These are phyloP conservation scores for Spergularia marina DNA, from an alignment of 148 eudicot species.

Conservation along the genomic window DNA sequence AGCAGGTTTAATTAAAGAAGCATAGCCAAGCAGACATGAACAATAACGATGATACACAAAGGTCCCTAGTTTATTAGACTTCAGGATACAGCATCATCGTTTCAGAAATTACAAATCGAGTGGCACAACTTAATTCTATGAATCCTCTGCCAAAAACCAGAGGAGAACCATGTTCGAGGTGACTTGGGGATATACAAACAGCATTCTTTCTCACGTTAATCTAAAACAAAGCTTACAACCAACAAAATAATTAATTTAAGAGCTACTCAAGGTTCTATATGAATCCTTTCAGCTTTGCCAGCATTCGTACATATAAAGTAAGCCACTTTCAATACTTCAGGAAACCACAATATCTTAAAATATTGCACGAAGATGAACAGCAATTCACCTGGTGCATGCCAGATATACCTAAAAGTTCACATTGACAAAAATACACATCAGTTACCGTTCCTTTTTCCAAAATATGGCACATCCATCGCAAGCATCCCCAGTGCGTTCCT, in stretches of 20 bases:
- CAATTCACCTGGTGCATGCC: background rate
- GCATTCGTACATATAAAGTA: too few relatives aligned
- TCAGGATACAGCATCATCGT: too few relatives aligned
- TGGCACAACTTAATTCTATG: background rate
- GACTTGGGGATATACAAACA: background rate
- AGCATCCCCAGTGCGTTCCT: slow-evolving; percentile 88
- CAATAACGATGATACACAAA: background rate
- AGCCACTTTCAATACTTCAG: too few relatives aligned
- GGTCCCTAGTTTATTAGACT: background rate
- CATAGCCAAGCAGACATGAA: background rate
- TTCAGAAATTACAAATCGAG: too few relatives aligned
- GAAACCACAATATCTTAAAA: too few relatives aligned
- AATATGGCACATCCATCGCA: slow-evolving; percentile 90
- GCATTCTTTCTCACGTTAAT: background rate
- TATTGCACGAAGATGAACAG: background rate
- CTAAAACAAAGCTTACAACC: background rate
- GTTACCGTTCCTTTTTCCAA: slow-evolving; percentile 75
- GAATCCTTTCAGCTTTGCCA: too few relatives aligned
- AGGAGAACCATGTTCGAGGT: background rate
- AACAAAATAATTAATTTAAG: background rate
- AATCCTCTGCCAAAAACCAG: too few relatives aligned
- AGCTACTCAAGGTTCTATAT: background rate
- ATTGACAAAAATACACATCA: background rate
- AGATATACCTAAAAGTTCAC: background rate
- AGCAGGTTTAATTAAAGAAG: slow-evolving; percentile 4